Evolutionary conservation across 2,329 filamentous ascomycete genomes (phyloP).

Genomic region (Biscogniauxia marginata): DNA sequence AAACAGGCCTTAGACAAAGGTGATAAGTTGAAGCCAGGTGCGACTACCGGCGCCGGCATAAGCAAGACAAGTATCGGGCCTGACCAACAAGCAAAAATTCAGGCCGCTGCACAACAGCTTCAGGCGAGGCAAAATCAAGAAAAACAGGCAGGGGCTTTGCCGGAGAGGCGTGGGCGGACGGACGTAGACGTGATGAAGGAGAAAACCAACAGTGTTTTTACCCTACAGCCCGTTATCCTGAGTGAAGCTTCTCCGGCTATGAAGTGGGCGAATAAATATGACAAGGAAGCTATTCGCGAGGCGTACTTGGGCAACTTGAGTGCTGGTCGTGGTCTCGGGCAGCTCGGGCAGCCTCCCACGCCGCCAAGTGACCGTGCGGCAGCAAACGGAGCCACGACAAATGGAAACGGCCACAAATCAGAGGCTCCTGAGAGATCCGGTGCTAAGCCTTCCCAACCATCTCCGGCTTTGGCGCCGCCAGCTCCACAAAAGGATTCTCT

Average conservation of each 20-base stretch:
- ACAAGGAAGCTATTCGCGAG: conserved; percentile 81
- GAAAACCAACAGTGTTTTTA: conserved; percentile 89
- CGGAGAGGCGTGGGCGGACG: conserved; percentile 51
- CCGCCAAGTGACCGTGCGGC: conserved; percentile 37
- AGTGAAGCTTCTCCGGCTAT: conserved; percentile 88
- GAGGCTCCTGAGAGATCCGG: conserved; percentile 43
- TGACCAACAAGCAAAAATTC: conserved; percentile 90
- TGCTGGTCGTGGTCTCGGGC: conserved; percentile 65
- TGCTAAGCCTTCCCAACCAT: conserved; percentile 31
- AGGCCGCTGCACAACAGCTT: conserved; percentile 82
- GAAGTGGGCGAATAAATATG: conserved; percentile 96
- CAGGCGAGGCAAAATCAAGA: conserved; percentile 65
- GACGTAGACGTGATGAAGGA: conserved; percentile 56
- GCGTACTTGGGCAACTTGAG: conserved; percentile 77
- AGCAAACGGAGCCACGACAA: conserved; percentile 25
- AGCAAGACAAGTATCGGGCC: conserved; percentile 85
- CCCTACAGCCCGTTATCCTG: conserved; percentile 79
- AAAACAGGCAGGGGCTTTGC: conserved; percentile 40
- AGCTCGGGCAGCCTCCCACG: conserved; percentile 46
- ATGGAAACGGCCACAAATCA: conserved; percentile 34
- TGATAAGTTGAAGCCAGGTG: conserved; percentile 41
- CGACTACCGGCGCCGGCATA: conserved; percentile 35
- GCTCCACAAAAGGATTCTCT: conserved; percentile 17
- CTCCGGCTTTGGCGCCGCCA: conserved; percentile 22
- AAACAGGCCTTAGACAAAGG: conserved; percentile 55